Conservation (phyloP, 2,329 filamentous ascomycete genomes). For the Ophiosphaerella korrae region DNA sequence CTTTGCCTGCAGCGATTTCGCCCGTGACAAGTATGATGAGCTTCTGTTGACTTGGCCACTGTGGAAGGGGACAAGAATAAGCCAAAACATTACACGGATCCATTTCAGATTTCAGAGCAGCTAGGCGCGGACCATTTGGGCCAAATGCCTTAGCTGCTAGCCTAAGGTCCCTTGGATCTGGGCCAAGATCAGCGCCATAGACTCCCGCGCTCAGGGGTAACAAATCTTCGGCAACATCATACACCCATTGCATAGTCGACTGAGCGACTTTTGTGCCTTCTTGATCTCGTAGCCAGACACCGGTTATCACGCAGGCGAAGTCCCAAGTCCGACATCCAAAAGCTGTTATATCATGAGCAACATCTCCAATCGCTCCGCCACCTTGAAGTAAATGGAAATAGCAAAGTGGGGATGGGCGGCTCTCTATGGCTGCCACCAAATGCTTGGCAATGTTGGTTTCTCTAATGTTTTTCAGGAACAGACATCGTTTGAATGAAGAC, state of each 20-base stretch:
- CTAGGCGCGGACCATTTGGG: conserved; percentile 56
- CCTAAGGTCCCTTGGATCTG: conserved; percentile 61
- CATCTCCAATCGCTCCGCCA: conserved; percentile 57
- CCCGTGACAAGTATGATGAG: conserved; percentile 58
- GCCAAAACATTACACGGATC: conserved; percentile 60
- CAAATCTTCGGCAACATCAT: conserved; percentile 55
- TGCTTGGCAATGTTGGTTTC: conserved; percentile 34
- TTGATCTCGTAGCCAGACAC: conserved; percentile 63
- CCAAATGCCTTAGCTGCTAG: conserved; percentile 64
- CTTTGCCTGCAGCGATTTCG: conserved; percentile 62
- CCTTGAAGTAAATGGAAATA: conserved; percentile 69
- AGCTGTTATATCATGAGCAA: conserved; percentile 55
- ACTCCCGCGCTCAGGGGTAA: conserved; percentile 57
- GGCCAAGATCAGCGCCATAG: conserved; percentile 67
- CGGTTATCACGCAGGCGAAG: conserved; percentile 68
- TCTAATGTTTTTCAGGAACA: conserved; percentile 62
- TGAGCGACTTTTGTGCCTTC: conserved; percentile 52
- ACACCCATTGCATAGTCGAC: conserved; percentile 60
- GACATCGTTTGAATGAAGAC: conserved; percentile 67
- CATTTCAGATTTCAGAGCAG: conserved; percentile 55
- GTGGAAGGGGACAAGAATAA: conserved; percentile 61
- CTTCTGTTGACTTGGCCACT: conserved; percentile 26
- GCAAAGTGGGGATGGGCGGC: conserved; percentile 59
- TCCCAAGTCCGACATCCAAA: conserved; percentile 69
- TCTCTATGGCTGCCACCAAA: conserved; percentile 54